Base-by-base conservation (phyloP, 345 rosid genomes). In the Melaleuca alternifolia region DNA sequence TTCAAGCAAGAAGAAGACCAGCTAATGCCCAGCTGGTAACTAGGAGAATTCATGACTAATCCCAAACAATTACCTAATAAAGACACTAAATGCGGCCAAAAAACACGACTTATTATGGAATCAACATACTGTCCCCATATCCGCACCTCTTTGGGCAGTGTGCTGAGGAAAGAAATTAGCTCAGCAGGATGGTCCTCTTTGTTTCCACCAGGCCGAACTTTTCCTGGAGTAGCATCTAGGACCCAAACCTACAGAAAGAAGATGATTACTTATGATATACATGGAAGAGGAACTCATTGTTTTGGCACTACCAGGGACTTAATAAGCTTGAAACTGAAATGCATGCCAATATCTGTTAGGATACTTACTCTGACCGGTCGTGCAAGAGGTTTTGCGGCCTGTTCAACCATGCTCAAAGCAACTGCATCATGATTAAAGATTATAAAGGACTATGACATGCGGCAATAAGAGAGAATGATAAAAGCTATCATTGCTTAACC, bases 361-460 rank as follows among this genome's bases (percentile, higher is more conserved):
- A 85, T 59, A 86, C 92, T 92, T 91, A 96, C 99, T 83, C 94
- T 93, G 84, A 97, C 97, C 79, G 98, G 97, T 51, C 98, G 92
- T 87, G 98, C 97, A 91, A 97, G 99, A 87, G 99, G 99, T 90
- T 97, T 97, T 50, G 98, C 97, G 87, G 95, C 98, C 91, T 97
- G 98, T 50, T 96, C 96, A 89, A 97, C 98, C 98, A 97, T 95
- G 93, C 99, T 97, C 91, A 97, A 87, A 65, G 85, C 99, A 93
- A 96, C 99, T 97, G 90, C 89, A 83, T 82, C 85, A 33, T 16
- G 30, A 15, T 51, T 52, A 53, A 51, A 52, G 41, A 41, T 52
- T 20, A 83, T 83, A 26, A 51, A 83, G 48, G 10, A 50, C 26
- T 50, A 61, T 28, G 44, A 65, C 14, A 85, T 30, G 7, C 3